These are phyloP conservation scores for Phytophthora pistaciae DNA, from an alignment of 352 stramenopile species.

Conservation along the genomic window DNA sequence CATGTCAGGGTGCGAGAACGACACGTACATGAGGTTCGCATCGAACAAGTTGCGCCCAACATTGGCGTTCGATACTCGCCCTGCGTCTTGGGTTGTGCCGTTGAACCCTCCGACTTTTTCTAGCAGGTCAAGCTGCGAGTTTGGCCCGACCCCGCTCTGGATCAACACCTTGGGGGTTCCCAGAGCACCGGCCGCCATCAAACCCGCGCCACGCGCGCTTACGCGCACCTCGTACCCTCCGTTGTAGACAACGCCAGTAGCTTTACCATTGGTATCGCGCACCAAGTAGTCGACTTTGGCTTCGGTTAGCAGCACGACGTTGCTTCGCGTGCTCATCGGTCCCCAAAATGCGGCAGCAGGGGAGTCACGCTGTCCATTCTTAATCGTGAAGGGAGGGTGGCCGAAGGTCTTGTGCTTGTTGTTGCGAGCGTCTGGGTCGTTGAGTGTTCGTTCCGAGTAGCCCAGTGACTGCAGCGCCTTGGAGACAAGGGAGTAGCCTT, in stretches of 20 bases:
- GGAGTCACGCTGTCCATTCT: slow-evolving; percentile 59
- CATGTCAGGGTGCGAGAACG: slow-evolving; percentile 59
- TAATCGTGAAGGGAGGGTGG: slow-evolving; percentile 62
- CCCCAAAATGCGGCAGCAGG: slow-evolving; percentile 60
- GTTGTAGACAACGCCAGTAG: slow-evolving; percentile 59
- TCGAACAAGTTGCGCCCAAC: slow-evolving; percentile 71
- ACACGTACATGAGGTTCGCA: slow-evolving; percentile 52
- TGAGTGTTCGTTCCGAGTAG: slow-evolving; percentile 48
- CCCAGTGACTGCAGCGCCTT: slow-evolving; percentile 39
- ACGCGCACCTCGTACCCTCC: slow-evolving; percentile 36
- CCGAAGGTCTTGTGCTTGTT: slow-evolving; percentile 59
- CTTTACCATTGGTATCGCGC: slow-evolving; percentile 42
- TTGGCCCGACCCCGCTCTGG: slow-evolving; percentile 73
- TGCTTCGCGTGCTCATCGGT: slow-evolving; percentile 48
- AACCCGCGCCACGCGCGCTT: slow-evolving; percentile 53
- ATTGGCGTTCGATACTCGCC: slow-evolving; percentile 60
- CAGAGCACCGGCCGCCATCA: slow-evolving; percentile 76
- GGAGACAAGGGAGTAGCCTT: slow-evolving; percentile 58
- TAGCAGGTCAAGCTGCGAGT: slow-evolving; percentile 57
- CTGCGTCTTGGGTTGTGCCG: slow-evolving; percentile 35
- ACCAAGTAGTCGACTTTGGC: slow-evolving; percentile 58
- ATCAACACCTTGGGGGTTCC: slow-evolving; percentile 85
- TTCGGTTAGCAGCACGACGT: slow-evolving; percentile 55
- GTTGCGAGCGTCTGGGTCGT: slow-evolving; percentile 52
- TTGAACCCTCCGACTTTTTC: slow-evolving; percentile 35